Evolutionary conservation across 305 asterid species (phyloP).

Genomic region (Solanum aculeatissimum): DNA sequence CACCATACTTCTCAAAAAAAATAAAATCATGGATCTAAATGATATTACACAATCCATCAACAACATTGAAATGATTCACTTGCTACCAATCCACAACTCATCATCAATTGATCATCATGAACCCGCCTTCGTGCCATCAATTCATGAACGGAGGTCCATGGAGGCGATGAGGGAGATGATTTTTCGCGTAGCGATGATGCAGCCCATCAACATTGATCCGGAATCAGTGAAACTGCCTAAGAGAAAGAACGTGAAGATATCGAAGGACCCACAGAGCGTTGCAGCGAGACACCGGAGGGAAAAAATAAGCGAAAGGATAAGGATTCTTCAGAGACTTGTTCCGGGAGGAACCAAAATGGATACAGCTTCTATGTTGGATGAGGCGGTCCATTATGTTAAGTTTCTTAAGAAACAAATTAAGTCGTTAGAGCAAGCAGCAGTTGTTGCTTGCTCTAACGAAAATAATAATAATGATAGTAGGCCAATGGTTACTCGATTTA

Average conservation of each 20-base stretch:
- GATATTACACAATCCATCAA: neutral
- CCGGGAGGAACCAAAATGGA: constrained; percentile 63
- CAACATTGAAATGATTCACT: neutral
- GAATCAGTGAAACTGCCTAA: constrained; percentile 33
- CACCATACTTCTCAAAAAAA: neutral
- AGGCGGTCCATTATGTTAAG: constrained; percentile 53
- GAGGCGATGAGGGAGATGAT: constrained; percentile 53
- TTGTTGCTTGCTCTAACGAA: neutral
- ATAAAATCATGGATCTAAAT: neutral
- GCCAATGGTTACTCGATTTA: neutral
- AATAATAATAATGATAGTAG: neutral
- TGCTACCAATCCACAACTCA: neutral
- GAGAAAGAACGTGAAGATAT: constrained; percentile 46
- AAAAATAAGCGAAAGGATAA: constrained; percentile 43
- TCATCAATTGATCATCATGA: neutral
- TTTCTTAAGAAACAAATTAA: constrained; percentile 43
- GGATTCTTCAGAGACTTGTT: constrained; percentile 44
- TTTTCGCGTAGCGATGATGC: constrained; percentile 45
- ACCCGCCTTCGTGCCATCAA: neutral
- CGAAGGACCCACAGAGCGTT: constrained; percentile 52
- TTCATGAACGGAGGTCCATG: constrained; percentile 17
- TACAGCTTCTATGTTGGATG: constrained; percentile 57
- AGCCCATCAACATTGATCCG: constrained; percentile 43
- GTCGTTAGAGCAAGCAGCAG: constrained; percentile 19
- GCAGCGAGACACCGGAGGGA: constrained; percentile 54